These are phyloP conservation scores for Xenoacremonium recifei DNA, from an alignment of 2,329 filamentous ascomycete species.

Conservation along the genomic window DNA sequence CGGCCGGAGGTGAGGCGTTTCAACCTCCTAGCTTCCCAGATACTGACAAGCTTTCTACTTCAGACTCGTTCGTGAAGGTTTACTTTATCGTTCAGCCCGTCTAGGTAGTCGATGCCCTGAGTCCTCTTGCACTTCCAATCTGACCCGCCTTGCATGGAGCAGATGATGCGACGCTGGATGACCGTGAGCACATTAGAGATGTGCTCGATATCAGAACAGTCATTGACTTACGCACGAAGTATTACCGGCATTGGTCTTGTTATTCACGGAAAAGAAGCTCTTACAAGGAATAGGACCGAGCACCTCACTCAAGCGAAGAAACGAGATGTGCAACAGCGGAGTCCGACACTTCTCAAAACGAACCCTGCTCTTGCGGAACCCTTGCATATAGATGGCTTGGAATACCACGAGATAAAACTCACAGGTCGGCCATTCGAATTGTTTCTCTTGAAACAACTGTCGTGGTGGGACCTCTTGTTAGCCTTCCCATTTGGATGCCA, in stretches of 20 bases:
- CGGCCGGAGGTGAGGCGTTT: slow-evolving; percentile 47
- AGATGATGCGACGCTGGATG: slow-evolving; percentile 70
- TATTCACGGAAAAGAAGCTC: too few relatives aligned
- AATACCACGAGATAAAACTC: slow-evolving; percentile 68
- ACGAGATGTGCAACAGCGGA: slow-evolving; percentile 45
- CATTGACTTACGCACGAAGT: slow-evolving; percentile 78
- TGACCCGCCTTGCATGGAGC: slow-evolving; percentile 11
- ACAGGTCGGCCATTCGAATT: slow-evolving; percentile 71
- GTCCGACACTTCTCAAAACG: slow-evolving; percentile 35
- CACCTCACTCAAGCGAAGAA: slow-evolving; percentile 67
- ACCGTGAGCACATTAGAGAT: slow-evolving; percentile 58
- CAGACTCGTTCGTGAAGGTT: slow-evolving; percentile 56
- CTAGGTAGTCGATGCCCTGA: slow-evolving; percentile 41
- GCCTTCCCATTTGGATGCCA: slow-evolving; percentile 15
- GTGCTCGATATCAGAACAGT: slow-evolving; percentile 67
- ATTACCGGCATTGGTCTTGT: too few relatives aligned
- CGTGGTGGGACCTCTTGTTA: slow-evolving; percentile 65
- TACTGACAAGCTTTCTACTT: slow-evolving; percentile 2
- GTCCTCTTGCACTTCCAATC: not conserved
- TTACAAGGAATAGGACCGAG: slow-evolving; percentile 57
- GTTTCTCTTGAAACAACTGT: slow-evolving; percentile 64
- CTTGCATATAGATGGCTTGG: slow-evolving; percentile 60
- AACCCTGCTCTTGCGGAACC: slow-evolving; percentile 54
- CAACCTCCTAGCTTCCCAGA: not conserved
- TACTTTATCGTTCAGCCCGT: slow-evolving; percentile 68